A percentile compares a stretch with the other conserved stretches of the same genome.
Conservation (phyloP, 345 rosid genomes). For the Geranium brycei region DNA sequence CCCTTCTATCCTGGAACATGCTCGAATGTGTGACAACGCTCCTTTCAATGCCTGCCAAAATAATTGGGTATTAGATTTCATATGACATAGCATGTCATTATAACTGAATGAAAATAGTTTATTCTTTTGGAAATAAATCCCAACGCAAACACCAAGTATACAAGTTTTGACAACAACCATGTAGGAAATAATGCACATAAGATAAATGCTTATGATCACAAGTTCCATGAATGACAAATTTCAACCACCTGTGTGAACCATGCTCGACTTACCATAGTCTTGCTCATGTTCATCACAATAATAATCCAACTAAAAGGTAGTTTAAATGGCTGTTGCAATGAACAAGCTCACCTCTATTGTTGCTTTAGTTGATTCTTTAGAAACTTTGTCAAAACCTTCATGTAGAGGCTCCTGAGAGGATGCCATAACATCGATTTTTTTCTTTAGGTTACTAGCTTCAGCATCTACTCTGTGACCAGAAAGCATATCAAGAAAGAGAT, state of each 20-base stretch:
- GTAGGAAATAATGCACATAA: too few species aligned
- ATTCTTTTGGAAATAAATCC: too few species aligned
- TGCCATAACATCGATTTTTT: slow-evolving; percentile 43
- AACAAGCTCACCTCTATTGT: slow-evolving; percentile 50
- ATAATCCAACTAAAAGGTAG: not conserved
- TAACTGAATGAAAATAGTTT: too few species aligned
- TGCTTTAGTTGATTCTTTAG: slow-evolving; percentile 27
- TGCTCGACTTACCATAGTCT: not conserved
- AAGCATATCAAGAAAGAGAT: slow-evolving; percentile 8
- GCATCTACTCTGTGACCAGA: slow-evolving; percentile 56
- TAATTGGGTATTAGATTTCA: slow-evolving; percentile 4
- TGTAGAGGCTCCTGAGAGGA: slow-evolving; percentile 20
- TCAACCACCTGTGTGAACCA: not conserved
- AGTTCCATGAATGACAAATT: not conserved
- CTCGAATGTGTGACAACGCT: slow-evolving; percentile 60
- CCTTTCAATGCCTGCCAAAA: slow-evolving; percentile 57
- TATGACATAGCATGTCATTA: not conserved
- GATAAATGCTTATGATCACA: too few species aligned
- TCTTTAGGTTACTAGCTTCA: slow-evolving; percentile 54
- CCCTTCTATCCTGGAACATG: slow-evolving; percentile 72
- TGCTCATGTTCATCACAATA: not conserved
- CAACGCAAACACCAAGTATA: too few species aligned
- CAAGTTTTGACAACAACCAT: too few species aligned
- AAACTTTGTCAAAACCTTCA: slow-evolving; percentile 35
- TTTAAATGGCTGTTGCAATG: not conserved